phyloP scores from a whole-genome alignment of 345 rosid genomes.

The Eucalyptus virginea region DNA sequence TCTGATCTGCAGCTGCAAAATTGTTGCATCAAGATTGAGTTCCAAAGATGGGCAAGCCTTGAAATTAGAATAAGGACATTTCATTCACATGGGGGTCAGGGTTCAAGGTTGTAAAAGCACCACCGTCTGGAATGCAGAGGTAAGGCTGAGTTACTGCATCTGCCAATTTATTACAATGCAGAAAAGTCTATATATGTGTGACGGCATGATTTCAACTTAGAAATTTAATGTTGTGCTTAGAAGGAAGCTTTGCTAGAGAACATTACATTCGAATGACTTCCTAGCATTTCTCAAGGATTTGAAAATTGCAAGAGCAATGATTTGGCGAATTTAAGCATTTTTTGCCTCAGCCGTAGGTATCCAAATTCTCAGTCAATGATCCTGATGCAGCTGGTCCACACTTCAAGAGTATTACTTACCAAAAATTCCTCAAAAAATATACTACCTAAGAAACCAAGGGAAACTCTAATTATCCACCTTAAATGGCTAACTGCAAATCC shows the following conservation, averaged over 20 bases:
- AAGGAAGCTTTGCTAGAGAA: neutral
- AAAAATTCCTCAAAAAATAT: neutral
- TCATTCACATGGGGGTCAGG: neutral
- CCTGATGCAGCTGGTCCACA: neutral
- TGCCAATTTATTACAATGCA: neutral
- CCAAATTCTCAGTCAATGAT: neutral
- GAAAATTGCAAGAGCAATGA: neutral
- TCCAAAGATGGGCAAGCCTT: neutral
- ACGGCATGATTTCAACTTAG: neutral
- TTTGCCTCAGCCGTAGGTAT: neutral
- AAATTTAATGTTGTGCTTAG: neutral
- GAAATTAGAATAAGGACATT: neutral
- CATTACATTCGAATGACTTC: neutral
- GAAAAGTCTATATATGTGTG: neutral
- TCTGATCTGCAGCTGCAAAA: neutral
- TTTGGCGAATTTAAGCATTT: neutral
- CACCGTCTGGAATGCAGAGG: neutral
- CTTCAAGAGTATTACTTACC: neutral
- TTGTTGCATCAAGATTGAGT: neutral
- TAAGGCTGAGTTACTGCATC: neutral
- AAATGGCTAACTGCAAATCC: neutral
- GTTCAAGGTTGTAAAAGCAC: neutral
- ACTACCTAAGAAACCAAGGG: neutral
- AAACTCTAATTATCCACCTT: neutral
- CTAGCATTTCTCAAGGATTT: neutral